A percentile compares a stretch with the other conserved stretches of the same genome.
Conservation (phyloP, 179 eudicot genomes). For the Corrigiola litoralis region DNA sequence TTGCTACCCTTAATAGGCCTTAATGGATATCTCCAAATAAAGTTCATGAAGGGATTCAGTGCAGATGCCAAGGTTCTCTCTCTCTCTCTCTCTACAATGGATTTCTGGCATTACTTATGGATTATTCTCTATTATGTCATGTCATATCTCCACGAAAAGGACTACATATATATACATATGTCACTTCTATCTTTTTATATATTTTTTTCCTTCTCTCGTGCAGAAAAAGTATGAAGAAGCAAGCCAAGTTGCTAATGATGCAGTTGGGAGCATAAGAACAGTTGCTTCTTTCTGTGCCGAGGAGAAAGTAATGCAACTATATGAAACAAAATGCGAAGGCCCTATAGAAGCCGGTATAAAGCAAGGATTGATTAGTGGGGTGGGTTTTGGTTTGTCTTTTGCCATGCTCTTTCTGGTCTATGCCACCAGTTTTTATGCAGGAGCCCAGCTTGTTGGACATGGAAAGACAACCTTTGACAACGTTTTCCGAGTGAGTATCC, state of each 20-base stretch:
- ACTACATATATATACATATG: no score
- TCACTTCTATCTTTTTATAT: no score
- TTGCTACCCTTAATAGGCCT: slow-evolving; percentile 3
- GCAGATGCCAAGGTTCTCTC: slow-evolving; percentile 1
- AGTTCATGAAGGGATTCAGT: slow-evolving; percentile 13
- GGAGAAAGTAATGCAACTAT: slow-evolving; percentile 5
- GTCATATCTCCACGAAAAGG: no score
- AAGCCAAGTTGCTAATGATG: slow-evolving; percentile 19
- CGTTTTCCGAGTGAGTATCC: slow-evolving; percentile 5
- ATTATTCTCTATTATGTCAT: no score
- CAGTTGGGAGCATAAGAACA: slow-evolving; percentile 16
- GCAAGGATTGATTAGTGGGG: slow-evolving; percentile 8
- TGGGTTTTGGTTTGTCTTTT: not conserved
- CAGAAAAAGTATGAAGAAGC: slow-evolving; percentile 15
- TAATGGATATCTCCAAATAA: slow-evolving; percentile 8
- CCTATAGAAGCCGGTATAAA: slow-evolving; percentile 12
- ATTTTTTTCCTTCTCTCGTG: no score
- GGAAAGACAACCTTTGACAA: slow-evolving; percentile 6
- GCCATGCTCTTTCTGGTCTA: slow-evolving; percentile 11
- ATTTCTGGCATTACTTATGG: no score
- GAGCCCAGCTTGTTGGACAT: slow-evolving; percentile 11
- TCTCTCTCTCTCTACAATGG: no score
- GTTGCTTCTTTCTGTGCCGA: slow-evolving; percentile 17
- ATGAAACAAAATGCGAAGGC: slow-evolving; percentile 10
- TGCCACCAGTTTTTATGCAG: slow-evolving; percentile 2